A percentile compares a stretch with the other conserved stretches of the same genome.
phyloP scores from a whole-genome alignment of 1,284 basidiomycete species.

The Acaromyces ingoldii region DNA sequence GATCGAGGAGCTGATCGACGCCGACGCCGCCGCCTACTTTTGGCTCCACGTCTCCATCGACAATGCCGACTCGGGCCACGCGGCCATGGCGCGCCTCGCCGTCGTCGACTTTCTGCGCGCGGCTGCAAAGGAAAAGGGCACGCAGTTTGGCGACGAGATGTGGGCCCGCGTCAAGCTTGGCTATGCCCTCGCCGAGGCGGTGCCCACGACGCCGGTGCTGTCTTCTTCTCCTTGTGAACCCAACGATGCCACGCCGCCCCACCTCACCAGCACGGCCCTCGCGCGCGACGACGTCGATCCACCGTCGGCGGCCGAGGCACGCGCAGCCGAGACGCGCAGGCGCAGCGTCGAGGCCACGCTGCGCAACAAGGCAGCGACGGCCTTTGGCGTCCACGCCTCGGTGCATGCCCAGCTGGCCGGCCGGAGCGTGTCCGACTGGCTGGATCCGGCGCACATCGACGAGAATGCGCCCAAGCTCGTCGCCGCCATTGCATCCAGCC shows the following conservation, averaged over 20 bases:
- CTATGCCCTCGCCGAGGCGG: slow-evolving; percentile 38
- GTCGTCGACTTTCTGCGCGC: slow-evolving; percentile 38
- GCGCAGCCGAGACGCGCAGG: too few relatives aligned
- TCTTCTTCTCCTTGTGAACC: too few relatives aligned
- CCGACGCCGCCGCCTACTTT: slow-evolving; percentile 48
- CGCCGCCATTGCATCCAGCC: background rate
- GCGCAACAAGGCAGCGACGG: background rate
- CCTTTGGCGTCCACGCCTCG: background rate
- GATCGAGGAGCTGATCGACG: slow-evolving; percentile 33
- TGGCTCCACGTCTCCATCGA: slow-evolving; percentile 49
- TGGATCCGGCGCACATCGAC: background rate
- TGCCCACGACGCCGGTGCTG: slow-evolving; percentile 45
- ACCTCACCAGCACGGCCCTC: too few relatives aligned
- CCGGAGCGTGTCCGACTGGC: background rate
- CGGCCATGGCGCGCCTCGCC: slow-evolving; percentile 40
- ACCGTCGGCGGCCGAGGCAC: too few relatives aligned
- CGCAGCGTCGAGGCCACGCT: background rate
- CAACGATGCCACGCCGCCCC: too few relatives aligned
- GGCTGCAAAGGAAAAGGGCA: slow-evolving; percentile 19
- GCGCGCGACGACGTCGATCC: too few relatives aligned
- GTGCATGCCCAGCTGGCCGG: background rate
- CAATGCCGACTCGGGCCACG: slow-evolving; percentile 46
- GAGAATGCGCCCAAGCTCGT: background rate
- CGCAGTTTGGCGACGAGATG: slow-evolving; percentile 24
- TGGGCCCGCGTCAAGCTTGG: slow-evolving; percentile 46